These are phyloP conservation scores for Erythrobasidium hasegawianum DNA, from an alignment of 1,284 basidiomycete species.

Conservation along the genomic window DNA sequence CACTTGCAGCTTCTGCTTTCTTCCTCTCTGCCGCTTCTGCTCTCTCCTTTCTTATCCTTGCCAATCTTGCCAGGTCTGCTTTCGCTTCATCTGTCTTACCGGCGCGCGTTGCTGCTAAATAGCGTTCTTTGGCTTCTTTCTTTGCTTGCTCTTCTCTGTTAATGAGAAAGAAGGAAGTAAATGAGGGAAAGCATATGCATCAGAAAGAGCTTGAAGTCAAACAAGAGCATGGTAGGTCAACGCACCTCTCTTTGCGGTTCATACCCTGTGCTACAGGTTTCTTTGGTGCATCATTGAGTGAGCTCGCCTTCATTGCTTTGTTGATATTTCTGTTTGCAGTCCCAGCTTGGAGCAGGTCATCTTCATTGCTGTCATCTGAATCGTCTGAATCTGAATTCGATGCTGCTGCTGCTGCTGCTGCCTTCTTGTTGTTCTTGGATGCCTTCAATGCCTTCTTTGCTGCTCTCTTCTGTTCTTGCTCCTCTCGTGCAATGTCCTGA, in stretches of 20 bases:
- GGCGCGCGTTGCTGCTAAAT: slow-evolving; percentile 57
- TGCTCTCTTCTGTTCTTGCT: slow-evolving; percentile 25
- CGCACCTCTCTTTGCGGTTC: slow-evolving; percentile 65
- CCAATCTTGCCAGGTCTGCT: slow-evolving; percentile 74
- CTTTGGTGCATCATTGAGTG: slow-evolving; percentile 38
- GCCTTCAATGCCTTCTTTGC: slow-evolving; percentile 37
- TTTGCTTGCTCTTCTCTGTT: slow-evolving; percentile 87
- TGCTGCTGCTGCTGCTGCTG: too few species aligned
- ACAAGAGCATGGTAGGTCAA: too few species aligned
- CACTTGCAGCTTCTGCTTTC: slow-evolving; percentile 20
- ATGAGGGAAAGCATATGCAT: too few species aligned
- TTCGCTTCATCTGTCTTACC: slow-evolving; percentile 88
- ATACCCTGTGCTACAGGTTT: slow-evolving; percentile 54
- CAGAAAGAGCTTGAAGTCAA: too few species aligned
- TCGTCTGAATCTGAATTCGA: slow-evolving; percentile 16
- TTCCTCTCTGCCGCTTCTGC: slow-evolving; percentile 46
- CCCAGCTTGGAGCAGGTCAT: slow-evolving; percentile 27
- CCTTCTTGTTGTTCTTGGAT: slow-evolving; percentile 36
- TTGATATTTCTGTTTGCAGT: slow-evolving; percentile 24
- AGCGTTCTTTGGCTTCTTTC: slow-evolving; percentile 72
- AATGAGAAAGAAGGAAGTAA: too few species aligned
- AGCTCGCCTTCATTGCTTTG: slow-evolving; percentile 37
- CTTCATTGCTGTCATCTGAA: slow-evolving; percentile 34
- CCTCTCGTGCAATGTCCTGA: slow-evolving; percentile 12
- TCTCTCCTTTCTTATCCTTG: slow-evolving; percentile 76